Base-by-base conservation (phyloP, 345 rosid genomes). In the Aegle marmelos region DNA sequence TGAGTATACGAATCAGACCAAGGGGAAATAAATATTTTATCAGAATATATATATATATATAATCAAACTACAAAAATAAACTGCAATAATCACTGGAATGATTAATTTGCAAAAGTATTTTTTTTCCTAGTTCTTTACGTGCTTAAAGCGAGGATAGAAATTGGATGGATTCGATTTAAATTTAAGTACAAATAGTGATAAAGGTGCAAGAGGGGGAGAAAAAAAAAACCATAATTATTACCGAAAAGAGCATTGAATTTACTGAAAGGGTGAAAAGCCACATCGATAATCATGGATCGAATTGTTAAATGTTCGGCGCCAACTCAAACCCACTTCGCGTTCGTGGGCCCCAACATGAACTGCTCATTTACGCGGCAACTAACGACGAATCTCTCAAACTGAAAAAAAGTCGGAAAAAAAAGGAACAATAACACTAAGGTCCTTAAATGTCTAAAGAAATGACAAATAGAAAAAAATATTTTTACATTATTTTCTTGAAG, bases 331-430 rank as follows among this genome's bases (percentile, higher is more conserved):
- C 68, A 33, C 7, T 17, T 31, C 25, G 19, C 0, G 4, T 34
- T 30, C 4, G 68, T 64, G 68, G 68, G 66, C 16, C 69, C 27
- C 9, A 34, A 8, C 1, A 9, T 9, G 69, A 64, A 33, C 41
- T 9, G 69, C 25, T 65, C 48, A 65, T 65, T 65, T 65, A 65
- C 69, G 69, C 69, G 69, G 69, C 45, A 65, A 33, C 25, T 24
- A 65, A 65, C 69, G 48, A 21, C 27, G 1, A 22, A 7, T 31
- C 25, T 21, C 14, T 3, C 39, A 17, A 53, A 53, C 57, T 17
- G 7, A 53, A 0, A 17, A 53, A 50, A 50, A 41, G n/a, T 0
- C 7, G 0, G 2, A 1, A 2, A 16, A 1, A 50, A 53, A 53
- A 53, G 1, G 2, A 17, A 53, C 22, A 53, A 53, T 53, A 16